A percentile compares a stretch with the other conserved stretches of the same genome.
phyloP scores from a whole-genome alignment of 768 basidiomycete species.

The Pisolithus microcarpus region DNA sequence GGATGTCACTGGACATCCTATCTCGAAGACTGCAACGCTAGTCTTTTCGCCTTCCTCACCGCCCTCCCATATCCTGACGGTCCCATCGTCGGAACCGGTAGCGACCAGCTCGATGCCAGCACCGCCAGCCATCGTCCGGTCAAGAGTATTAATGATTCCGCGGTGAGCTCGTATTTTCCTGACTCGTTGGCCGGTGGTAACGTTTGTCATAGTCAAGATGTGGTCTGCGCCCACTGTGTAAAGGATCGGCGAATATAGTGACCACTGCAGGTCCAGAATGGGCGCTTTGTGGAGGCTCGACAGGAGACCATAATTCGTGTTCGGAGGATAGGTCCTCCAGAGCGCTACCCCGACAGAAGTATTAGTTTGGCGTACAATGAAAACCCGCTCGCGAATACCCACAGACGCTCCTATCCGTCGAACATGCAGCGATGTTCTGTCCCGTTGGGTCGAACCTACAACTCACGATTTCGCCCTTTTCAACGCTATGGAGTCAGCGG shows the following conservation, averaged over 20 bases:
- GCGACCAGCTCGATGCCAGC: conserved; percentile 79
- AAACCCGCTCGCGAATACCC: conserved; percentile 27
- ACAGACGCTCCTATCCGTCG: conserved; percentile 87
- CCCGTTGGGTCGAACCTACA: conserved; percentile 94
- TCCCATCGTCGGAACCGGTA: conserved; percentile 89
- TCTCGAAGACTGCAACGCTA: conserved; percentile 70
- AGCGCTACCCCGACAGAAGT: conserved; percentile 43
- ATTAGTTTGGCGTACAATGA: conserved; percentile 1
- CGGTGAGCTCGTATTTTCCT: conserved; percentile 82
- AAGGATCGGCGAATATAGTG: conserved; percentile 59
- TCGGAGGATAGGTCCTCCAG: conserved; percentile 89
- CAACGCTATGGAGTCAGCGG: not conserved
- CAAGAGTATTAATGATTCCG: conserved; percentile 85
- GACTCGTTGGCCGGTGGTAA: conserved; percentile 76
- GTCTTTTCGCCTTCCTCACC: conserved; percentile 66
- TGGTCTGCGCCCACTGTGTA: conserved; percentile 92
- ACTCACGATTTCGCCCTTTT: conserved; percentile 77
- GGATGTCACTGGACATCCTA: conserved; percentile 86
- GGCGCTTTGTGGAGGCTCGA: conserved; percentile 82
- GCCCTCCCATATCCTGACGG: conserved; percentile 88
- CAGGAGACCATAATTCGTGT: conserved; percentile 86
- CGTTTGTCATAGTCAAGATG: conserved; percentile 65
- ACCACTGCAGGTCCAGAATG: conserved; percentile 90
- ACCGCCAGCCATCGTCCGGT: conserved; percentile 79
- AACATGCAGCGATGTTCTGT: conserved; percentile 88